Percentiles rank a stretch among this genome's conserved stretches.
These are phyloP conservation scores for Pezizomycotina sp. DNA, from an alignment of 2,329 filamentous ascomycete species.

Conservation along the genomic window DNA sequence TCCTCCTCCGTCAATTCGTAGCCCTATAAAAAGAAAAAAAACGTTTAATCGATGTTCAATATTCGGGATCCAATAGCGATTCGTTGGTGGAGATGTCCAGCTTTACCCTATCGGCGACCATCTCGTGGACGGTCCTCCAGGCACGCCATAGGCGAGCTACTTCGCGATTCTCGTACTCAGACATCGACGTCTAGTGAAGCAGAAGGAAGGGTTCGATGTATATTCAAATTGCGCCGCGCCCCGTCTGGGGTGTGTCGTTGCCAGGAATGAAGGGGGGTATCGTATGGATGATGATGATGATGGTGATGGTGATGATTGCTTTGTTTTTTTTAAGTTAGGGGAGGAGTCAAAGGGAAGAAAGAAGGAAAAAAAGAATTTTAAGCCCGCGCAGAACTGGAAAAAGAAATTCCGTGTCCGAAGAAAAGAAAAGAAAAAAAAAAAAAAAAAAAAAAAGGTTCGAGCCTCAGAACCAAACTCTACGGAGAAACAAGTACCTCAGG, in stretches of 20 bases:
- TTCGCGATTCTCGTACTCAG: slow-evolving; percentile 29
- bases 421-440: too few relatives aligned
- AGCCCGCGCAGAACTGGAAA: too few relatives aligned
- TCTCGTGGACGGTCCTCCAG: slow-evolving; percentile 84
- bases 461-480: too few relatives aligned
- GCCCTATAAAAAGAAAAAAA: slow-evolving; percentile 44
- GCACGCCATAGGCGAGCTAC: slow-evolving; percentile 71
- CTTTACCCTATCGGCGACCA: slow-evolving; percentile 76
- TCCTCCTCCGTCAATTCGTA: slow-evolving; percentile 86
- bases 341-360: too few relatives aligned
- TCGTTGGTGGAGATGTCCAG: slow-evolving; percentile 19
- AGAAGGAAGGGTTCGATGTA: too few relatives aligned
- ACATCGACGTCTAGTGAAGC: slow-evolving; percentile 19
- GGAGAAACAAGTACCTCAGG: too few relatives aligned
- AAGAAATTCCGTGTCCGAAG: too few relatives aligned
- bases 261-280: slow-evolving; percentile 1
- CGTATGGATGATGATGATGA: slow-evolving; percentile 1
- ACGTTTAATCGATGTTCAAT: too few relatives aligned
- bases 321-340: too few relatives aligned
- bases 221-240: too few relatives aligned
- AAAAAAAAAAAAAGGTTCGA: too few relatives aligned
- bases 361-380: too few relatives aligned
- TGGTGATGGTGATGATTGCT: slow-evolving; percentile 3
- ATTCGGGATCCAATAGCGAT: neutral
- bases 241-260: neutral